These are phyloP conservation scores for Neoboletus brunneissimus DNA, from an alignment of 768 basidiomycete genomes.

Conservation along the genomic window DNA sequence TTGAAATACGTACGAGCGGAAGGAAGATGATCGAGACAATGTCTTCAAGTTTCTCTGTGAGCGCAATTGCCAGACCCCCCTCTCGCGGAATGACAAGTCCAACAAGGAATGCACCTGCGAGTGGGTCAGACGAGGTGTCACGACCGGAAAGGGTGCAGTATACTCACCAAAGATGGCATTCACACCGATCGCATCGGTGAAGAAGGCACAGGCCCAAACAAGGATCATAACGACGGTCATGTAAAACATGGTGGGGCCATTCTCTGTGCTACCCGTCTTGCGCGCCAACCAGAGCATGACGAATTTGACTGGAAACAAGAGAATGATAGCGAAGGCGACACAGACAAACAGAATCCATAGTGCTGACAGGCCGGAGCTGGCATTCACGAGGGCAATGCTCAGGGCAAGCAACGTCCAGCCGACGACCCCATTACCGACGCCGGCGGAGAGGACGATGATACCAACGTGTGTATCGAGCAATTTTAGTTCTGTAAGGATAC, in stretches of 20 bases:
- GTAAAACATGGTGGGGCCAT: constrained; percentile 82
- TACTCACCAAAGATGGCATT: constrained; percentile 80
- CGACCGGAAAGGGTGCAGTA: background rate
- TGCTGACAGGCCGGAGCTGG: constrained; percentile 76
- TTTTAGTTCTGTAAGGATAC: constrained; percentile 88
- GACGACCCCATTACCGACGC: constrained; percentile 84
- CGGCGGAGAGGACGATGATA: constrained; percentile 88
- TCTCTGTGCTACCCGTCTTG: constrained; percentile 75
- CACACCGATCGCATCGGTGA: constrained; percentile 91
- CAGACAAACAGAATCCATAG: constrained; percentile 81
- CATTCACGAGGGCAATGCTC: constrained; percentile 89
- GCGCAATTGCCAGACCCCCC: constrained; percentile 76
- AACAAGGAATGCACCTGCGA: constrained; percentile 71
- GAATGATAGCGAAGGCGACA: constrained; percentile 75
- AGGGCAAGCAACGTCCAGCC: constrained; percentile 90
- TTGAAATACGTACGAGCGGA: constrained; percentile 56
- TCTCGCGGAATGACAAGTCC: constrained; percentile 84
- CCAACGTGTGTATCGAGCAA: constrained; percentile 90
- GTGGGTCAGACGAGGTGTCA: background rate
- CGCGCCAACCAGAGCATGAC: constrained; percentile 70
- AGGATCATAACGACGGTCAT: constrained; percentile 83
- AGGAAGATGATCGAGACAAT: constrained; percentile 88
- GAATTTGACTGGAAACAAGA: constrained; percentile 64
- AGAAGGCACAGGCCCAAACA: constrained; percentile 84
- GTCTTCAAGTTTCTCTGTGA: constrained; percentile 98